Evolutionary conservation across 2,329 filamentous ascomycete genomes (phyloP).

Genomic region (Ophiostoma tasmaniense): DNA sequence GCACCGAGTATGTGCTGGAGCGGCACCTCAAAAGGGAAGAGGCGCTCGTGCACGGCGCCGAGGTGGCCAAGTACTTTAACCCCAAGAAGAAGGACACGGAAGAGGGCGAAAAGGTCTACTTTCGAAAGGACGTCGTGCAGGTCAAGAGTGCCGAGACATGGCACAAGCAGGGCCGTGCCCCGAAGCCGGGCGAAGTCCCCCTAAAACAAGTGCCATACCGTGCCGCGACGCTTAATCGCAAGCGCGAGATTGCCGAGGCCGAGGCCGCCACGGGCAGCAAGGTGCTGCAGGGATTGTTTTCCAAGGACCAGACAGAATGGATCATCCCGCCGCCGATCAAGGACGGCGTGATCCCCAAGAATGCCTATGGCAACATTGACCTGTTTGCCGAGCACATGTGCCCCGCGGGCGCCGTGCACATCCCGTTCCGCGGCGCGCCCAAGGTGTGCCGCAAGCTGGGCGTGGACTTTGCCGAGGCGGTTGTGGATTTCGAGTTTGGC

Average conservation of each 20-base stretch:
- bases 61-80: slow-evolving; percentile 64
- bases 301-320: slow-evolving; percentile 81
- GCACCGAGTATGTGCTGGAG: slow-evolving; percentile 74
- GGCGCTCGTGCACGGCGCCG: slow-evolving; percentile 61
- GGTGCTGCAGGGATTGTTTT: slow-evolving; percentile 77
- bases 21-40: slow-evolving; percentile 88
- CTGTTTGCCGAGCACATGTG: slow-evolving; percentile 93
- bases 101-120: slow-evolving; percentile 62
- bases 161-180: slow-evolving; percentile 89
- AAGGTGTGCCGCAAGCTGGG: slow-evolving; percentile 75
- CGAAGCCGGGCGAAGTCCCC: slow-evolving; percentile 60
- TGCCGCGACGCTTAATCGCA: slow-evolving; percentile 78
- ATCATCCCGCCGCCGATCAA: slow-evolving; percentile 84
- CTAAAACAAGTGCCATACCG: slow-evolving; percentile 84
- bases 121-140: slow-evolving; percentile 66
- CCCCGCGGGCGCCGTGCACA: slow-evolving; percentile 68
- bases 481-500: slow-evolving; percentile 93
- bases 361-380: slow-evolving; percentile 93
- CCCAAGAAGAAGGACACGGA: slow-evolving; percentile 41
- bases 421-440: slow-evolving; percentile 68
- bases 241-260: slow-evolving; percentile 80
- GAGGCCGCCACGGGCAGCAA: slow-evolving; percentile 74
- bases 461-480: slow-evolving; percentile 88
- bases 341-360: slow-evolving; percentile 84
- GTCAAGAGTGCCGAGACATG: slow-evolving; percentile 93